Evolutionary conservation across 768 basidiomycete genomes (phyloP), one percentile per base, ranked within the genome.

Genomic region (Mycena olivaceomarginata): DNA sequence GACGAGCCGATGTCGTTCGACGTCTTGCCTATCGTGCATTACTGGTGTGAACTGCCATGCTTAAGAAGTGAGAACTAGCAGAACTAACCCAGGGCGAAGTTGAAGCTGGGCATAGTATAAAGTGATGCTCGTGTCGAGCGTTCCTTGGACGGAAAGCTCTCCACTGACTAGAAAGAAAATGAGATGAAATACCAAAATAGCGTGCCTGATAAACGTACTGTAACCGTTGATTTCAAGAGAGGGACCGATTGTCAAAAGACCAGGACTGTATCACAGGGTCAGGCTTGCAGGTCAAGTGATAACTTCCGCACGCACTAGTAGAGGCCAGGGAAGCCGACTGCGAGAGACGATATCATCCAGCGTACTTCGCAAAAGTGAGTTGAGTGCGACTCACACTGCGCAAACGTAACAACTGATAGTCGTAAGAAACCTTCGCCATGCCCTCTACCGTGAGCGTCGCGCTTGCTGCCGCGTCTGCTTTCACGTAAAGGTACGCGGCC

Each of bases 61-160:
- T 41, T 41, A 63, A 41, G 62, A 63, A 20, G 39, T 63, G 62
- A 63, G 62, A 41, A 41, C 39, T 41, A 41, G 18, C 40, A 63
- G 62, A 41, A 63, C 62, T 63, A 41, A 63, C 63, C 63, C n/a
- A 64, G 63, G n/a, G 63, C 63, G 43, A 15, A 64, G 43, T 64
- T 64, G 10, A 64, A 45, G 43, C n/a, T 22, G 63, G 63, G 63
- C 41, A 64, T 45, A 22, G 41, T 43, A 45, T 64, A 64, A 64
- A n/a, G 63, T 22, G 41, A 64, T 43, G 41, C 63, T 45, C 41
- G 63, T 64, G 63, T 43, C 43, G 63, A 64, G 63, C 16, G 41
- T 64, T 64, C 63, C 43, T 63, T 63, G 62, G 39, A 63, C 62
- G 62, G 62, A 63, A 63, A 63, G 62, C 62, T 63, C 62, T 63